These are phyloP conservation scores for Medicago truncatula DNA, from an alignment of 306 rosid species.

Conservation along the genomic window MtrunA17r5.0-ANR NC_053045.1:15287001-15287500, in stretches of 20 bases:
- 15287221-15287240: slow-evolving; percentile 53
- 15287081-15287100: slow-evolving; percentile 32
- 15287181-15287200: slow-evolving; percentile 64
- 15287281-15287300: not conserved
- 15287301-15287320: slow-evolving; percentile 19
- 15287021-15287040: slow-evolving; percentile 33
- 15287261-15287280: slow-evolving; percentile 15
- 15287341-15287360: no score
- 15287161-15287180: slow-evolving; percentile 52
- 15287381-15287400: not conserved
- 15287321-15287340: slow-evolving; percentile 32
- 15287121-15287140: slow-evolving; percentile 49
- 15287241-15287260: slow-evolving; percentile 19
- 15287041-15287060: slow-evolving; percentile 12
- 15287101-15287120: slow-evolving; percentile 47
- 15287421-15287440: no score
- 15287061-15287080: slow-evolving; percentile 38
- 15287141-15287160: slow-evolving; percentile 53
- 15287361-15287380: slow-evolving; percentile 4
- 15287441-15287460: no score
- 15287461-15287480: no score
- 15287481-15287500: no score
- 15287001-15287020: slow-evolving; percentile 8
- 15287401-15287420: not conserved
- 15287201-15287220: slow-evolving; percentile 60